phyloP scores from a whole-genome alignment of 2,329 filamentous ascomycete genomes.

The Aspergillus fijiensis region DNA sequence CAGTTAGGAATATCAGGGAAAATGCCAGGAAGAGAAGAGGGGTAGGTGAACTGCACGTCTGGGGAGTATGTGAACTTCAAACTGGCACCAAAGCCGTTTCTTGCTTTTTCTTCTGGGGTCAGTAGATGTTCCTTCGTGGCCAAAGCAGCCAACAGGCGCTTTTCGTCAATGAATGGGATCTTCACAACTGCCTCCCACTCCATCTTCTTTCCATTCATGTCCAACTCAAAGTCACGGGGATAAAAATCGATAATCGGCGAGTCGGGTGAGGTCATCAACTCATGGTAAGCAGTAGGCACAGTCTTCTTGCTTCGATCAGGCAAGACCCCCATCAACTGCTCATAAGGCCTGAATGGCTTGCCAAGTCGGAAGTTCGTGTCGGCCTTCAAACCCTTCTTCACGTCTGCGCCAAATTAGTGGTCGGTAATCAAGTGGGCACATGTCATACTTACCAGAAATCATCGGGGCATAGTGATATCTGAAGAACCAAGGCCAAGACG shows the following conservation, averaged over 20 bases:
- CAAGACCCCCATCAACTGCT: conserved; percentile 97
- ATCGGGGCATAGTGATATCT: conserved; percentile 95
- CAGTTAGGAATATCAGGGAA: conserved; percentile 88
- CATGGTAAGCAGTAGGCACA: conserved; percentile 81
- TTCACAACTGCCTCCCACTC: conserved; percentile 99
- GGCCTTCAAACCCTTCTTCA: conserved; percentile 80
- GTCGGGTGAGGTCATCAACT: conserved; percentile 84
- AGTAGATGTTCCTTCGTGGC: conserved; percentile 75
- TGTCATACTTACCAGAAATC: conserved; percentile 69
- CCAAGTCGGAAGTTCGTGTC: conserved; percentile 91
- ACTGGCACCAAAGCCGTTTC: conserved; percentile 89
- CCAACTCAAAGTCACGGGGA: conserved; percentile 90
- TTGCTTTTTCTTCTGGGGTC: conserved; percentile 71
- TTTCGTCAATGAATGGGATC: conserved; percentile 97
- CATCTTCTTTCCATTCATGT: conserved; percentile 99
- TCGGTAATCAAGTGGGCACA: not conserved
- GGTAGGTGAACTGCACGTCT: conserved; percentile 76
- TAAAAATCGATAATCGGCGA: conserved; percentile 99
- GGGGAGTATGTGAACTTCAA: conserved; percentile 88
- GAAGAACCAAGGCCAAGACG: conserved; percentile 99
- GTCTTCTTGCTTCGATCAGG: conserved; percentile 97
- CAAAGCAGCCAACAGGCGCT: conserved; percentile 81
- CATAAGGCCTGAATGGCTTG: conserved; percentile 90
- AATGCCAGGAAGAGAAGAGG: conserved; percentile 80
- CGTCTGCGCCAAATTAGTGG: conserved; percentile 57